These are phyloP conservation scores for Periconia sp. DNA, from an alignment of 2,329 filamentous ascomycete genomes.

Conservation along the genomic window DNA sequence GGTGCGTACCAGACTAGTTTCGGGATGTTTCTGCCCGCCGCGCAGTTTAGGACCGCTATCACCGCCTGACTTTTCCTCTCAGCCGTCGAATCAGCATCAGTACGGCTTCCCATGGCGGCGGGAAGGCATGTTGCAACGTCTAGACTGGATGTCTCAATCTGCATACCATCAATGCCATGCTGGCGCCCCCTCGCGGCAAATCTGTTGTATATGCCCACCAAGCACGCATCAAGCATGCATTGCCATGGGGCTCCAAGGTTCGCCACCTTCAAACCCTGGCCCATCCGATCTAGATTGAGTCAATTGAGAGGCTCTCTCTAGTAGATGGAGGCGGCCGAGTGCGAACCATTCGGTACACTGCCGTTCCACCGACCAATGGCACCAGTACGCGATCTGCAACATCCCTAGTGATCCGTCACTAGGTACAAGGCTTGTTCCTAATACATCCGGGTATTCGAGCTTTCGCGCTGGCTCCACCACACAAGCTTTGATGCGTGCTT, in stretches of 20 bases:
- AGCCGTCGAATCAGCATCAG: slow-evolving; percentile 31
- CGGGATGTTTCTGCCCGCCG: slow-evolving; percentile 28
- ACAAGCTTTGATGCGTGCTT: slow-evolving; percentile 32
- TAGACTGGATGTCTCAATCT: slow-evolving; percentile 29
- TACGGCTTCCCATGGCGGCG: slow-evolving; percentile 25
- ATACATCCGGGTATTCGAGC: slow-evolving; percentile 47
- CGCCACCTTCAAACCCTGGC: slow-evolving; percentile 34
- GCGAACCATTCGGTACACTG: slow-evolving; percentile 41
- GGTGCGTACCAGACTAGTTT: slow-evolving; percentile 31
- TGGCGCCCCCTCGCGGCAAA: slow-evolving; percentile 24
- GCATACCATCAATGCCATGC: slow-evolving; percentile 24
- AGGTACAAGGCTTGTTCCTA: slow-evolving; percentile 44
- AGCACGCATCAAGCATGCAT: background rate
- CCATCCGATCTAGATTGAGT: slow-evolving; percentile 37
- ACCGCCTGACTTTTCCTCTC: slow-evolving; percentile 23
- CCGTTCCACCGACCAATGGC: slow-evolving; percentile 39
- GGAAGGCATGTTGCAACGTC: slow-evolving; percentile 20
- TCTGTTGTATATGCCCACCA: slow-evolving; percentile 17
- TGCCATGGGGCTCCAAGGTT: slow-evolving; percentile 15
- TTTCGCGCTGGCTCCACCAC: slow-evolving; percentile 30
- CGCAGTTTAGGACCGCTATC: slow-evolving; percentile 43
- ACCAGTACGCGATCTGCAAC: slow-evolving; percentile 33
- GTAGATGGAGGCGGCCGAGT: slow-evolving; percentile 28
- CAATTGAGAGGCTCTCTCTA: slow-evolving; percentile 30
- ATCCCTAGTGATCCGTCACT: slow-evolving; percentile 39